Evolutionary conservation across 345 rosid genomes (phyloP), one percentile per base, ranked within the genome.

Genomic region (Pistacia integerrima): DNA sequence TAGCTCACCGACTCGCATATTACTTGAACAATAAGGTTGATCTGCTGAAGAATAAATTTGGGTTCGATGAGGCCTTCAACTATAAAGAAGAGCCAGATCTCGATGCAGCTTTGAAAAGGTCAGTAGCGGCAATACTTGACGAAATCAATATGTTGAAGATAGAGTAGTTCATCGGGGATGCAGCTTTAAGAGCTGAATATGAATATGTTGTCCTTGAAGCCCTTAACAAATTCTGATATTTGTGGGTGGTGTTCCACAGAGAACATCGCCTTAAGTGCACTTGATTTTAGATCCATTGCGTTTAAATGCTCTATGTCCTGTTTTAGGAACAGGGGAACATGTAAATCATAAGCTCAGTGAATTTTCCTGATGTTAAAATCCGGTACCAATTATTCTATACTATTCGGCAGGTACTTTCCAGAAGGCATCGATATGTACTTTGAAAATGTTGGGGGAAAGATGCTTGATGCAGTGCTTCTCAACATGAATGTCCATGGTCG

Each of bases 61-160:
- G 90, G 59, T 87, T 87, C 56, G 85, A 89, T 69, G 88, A 82
- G 69, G 93, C 93, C 79, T 89, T 89, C 88, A 87, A 87, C 82
- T 89, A 87, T 69, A 86, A 76, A 48, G 84, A 82, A 28, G 93
- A 86, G 64, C 69, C 48, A 0, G 66, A 84, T 56, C 69, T 80
- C 7, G 70, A 77, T 70, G 87, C 81, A 25, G 79, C 90, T 67
- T 66, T 89, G 78, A 84, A 86, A 79, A 87, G 90, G 93, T 86
- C 16, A 70, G 80, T 44, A 22, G 7, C 8, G 11, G 33, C 16
- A 51, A 7, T 28, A 52, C 17, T 11, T 4, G 17, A 1, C 4
- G 41, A 4, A 38, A 4, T 6, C 13, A 38, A 38, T 38, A 38
- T 2, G 4, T 38, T 38, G 41, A 38, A 38, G 41, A 6, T 38